Conservation (phyloP, 257 asterid genomes). For the Primulina tabacum region DNA sequence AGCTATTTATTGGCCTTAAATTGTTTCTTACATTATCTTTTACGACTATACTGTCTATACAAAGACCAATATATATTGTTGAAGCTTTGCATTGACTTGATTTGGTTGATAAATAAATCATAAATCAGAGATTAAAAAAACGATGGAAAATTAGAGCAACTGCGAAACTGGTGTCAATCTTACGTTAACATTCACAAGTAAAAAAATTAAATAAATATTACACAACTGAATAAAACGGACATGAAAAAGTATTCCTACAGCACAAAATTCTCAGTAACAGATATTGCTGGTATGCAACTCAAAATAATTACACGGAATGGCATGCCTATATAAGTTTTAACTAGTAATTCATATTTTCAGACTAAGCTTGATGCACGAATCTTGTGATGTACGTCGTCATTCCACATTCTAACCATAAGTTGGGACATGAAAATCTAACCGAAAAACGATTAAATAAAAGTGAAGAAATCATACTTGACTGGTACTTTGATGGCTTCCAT, state of each 20-base stretch:
- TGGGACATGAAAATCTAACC: neutral
- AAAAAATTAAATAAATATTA: too few species aligned
- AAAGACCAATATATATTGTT: neutral
- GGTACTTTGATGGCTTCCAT: slow-evolving; percentile 32
- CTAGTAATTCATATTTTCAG: neutral
- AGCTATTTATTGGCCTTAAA: neutral
- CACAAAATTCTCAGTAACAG: neutral
- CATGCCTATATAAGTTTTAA: slow-evolving; percentile 20
- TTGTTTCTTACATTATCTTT: neutral
- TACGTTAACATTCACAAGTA: neutral
- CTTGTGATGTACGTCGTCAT: neutral
- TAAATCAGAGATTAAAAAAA: neutral
- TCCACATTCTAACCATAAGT: neutral
- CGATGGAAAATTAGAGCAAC: neutral
- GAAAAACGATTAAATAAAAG: slow-evolving; percentile 14
- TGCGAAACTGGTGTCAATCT: neutral
- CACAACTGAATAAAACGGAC: neutral
- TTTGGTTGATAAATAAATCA: too few species aligned
- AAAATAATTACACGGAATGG: slow-evolving; percentile 6
- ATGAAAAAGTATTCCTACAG: neutral
- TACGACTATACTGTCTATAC: neutral
- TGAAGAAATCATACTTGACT: slow-evolving; percentile 33
- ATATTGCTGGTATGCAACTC: neutral
- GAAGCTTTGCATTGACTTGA: neutral
- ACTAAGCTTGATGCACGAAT: slow-evolving; percentile 1